phyloP scores from a whole-genome alignment of 108 stramenopile genomes.

The Nannochloropsis salina region DNA sequence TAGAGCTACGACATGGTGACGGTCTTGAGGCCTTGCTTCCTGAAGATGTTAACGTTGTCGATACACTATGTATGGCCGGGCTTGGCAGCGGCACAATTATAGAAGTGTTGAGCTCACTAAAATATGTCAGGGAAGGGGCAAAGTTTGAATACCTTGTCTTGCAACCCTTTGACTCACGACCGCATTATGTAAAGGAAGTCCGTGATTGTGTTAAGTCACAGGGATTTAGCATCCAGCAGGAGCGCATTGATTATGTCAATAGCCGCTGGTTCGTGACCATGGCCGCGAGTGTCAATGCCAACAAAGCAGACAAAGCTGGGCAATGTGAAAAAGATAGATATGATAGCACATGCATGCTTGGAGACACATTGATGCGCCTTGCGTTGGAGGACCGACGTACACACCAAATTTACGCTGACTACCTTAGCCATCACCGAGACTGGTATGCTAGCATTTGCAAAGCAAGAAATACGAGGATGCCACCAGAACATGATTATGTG shows the following conservation, averaged over 20 bases:
- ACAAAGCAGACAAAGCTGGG: background rate
- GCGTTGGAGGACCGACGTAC: background rate
- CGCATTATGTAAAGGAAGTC: background rate
- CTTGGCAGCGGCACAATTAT: conserved; percentile 8
- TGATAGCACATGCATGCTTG: background rate
- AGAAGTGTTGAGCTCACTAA: background rate
- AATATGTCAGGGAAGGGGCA: background rate
- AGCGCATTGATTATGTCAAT: conserved; percentile 9
- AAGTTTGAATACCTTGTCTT: background rate
- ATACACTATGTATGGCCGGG: background rate
- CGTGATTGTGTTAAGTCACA: background rate
- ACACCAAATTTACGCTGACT: background rate
- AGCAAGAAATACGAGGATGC: background rate
- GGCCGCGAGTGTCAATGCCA: background rate
- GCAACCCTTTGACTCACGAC: conserved; percentile 6
- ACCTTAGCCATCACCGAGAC: background rate
- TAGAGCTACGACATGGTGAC: background rate
- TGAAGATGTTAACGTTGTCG: background rate
- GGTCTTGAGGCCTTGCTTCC: background rate
- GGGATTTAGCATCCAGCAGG: background rate
- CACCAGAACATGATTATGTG: background rate
- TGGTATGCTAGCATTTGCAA: background rate
- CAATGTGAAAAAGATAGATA: background rate
- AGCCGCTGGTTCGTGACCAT: background rate
- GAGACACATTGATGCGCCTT: background rate